Evolutionary conservation across 257 asterid genomes (phyloP).

Genomic region (Euphrasia confusa): DNA sequence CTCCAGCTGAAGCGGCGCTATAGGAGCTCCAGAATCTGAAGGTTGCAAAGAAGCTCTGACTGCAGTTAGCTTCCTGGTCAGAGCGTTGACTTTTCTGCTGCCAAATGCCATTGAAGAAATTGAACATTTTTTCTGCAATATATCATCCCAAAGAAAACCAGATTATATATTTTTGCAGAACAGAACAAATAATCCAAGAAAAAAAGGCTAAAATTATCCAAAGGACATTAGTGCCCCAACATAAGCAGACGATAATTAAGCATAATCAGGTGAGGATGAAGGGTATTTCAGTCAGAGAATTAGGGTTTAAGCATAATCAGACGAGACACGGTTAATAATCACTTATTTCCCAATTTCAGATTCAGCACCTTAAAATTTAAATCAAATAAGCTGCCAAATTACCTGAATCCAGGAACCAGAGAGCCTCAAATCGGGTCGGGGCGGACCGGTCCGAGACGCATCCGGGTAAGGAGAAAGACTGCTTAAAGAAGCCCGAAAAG

Average conservation of each 20-base stretch:
- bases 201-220: no score
- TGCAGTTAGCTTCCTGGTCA: slow-evolving; percentile 34
- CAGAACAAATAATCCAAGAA: no score
- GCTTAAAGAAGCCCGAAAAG: slow-evolving; percentile 36
- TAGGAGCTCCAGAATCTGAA: slow-evolving; percentile 47
- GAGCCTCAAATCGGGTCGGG: slow-evolving; percentile 28
- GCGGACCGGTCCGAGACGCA: neutral
- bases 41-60: slow-evolving; percentile 50
- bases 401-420: slow-evolving; percentile 53
- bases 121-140: slow-evolving; percentile 37
- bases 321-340: no score
- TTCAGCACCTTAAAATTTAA: no score
- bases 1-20: slow-evolving; percentile 94
- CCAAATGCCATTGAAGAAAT: slow-evolving; percentile 39
- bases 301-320: no score
- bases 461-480: slow-evolving; percentile 30
- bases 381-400: neutral
- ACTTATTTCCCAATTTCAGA: no score
- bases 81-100: slow-evolving; percentile 28
- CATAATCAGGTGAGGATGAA: no score
- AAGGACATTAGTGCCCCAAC: no score
- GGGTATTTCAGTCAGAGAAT: no score
- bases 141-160: slow-evolving; percentile 8
- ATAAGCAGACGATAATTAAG: no score
- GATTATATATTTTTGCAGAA: no score